These are phyloP conservation scores for Aspergillus puulaauensis DNA, from an alignment of 2,329 filamentous ascomycete species.

Conservation along the genomic window DNA sequence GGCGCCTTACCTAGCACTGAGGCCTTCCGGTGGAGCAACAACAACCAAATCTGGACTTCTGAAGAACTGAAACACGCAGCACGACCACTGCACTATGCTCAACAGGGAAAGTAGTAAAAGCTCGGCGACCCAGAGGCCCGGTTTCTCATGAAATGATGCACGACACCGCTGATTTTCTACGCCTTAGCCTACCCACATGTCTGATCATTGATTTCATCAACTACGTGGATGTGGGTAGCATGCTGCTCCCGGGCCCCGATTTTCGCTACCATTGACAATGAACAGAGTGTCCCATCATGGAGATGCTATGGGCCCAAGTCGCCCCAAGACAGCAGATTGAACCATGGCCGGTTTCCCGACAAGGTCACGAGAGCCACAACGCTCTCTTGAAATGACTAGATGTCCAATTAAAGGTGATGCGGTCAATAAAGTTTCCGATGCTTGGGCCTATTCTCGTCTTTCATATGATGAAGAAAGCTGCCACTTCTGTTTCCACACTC, in stretches of 20 bases:
- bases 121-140: too few species aligned
- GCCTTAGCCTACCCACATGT: too few species aligned
- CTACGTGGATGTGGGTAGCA: background rate
- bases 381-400: background rate
- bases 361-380: background rate
- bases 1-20: background rate
- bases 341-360: background rate
- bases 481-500: background rate
- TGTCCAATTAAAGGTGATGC: background rate
- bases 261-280: conserved; percentile 2
- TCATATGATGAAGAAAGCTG: background rate
- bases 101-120: too few species aligned
- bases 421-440: background rate
- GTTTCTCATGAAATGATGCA: too few species aligned
- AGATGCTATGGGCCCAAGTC: background rate
- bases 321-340: background rate
- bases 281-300: background rate
- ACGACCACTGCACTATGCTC: too few species aligned
- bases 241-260: background rate
- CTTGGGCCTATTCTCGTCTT: background rate
- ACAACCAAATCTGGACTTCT: background rate
- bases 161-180: too few species aligned
- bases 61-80: too few species aligned
- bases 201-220: background rate
- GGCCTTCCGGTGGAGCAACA: background rate